Evolutionary conservation across 345 rosid genomes (phyloP), one percentile per base, ranked within the genome.

Genomic region (Combretum micranthum): DNA sequence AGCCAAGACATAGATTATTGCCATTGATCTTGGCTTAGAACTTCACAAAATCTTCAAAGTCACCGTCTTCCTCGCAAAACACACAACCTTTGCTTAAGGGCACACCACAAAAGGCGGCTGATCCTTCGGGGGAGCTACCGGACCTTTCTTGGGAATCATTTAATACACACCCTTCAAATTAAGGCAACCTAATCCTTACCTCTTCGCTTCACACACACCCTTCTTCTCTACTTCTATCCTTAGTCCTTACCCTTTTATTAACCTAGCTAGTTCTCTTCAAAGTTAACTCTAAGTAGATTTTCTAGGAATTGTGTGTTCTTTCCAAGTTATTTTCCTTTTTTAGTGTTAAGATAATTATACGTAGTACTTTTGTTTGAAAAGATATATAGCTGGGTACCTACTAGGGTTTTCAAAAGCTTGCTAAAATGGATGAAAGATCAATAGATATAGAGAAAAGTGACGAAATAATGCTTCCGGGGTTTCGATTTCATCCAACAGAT

Each of bases 401-500:
- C n/a, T 20, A 12, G 59, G 49, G 32, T 43, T 56, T 56, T 22
- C 11, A 46, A 26, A 12, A 50, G 52, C 26, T 32, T 7, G 39
- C 39, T 32, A 26, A 0, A 17, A 81, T 81, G 85, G 81, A 73
- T 47, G 80, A 67, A 32, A 65, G 74, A 43, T 20, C 39, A 17
- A 72, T 60, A 32, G 80, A 67, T 1, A 57, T 50, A 13, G 82
- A 80, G 52, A 83, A 82, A 44, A 49, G 78, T 75, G 94, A 85
- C n/a, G 90, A 88, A 61, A 62, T 85, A 2, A 60, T 84, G 77
- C 62, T 90, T 50, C 97, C 95, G 1, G 97, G 97, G 52, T 90
- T 90, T 64, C 78, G 95, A 69, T 90, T 90, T 76, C 93, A 90
- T 63, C 97, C 97, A 26, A 90, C 97, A 0, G 97, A 90, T 62